Evolutionary conservation across 345 rosid genomes (phyloP), one percentile per base, ranked within the genome.

Genomic region (Syzygium jambos): DNA sequence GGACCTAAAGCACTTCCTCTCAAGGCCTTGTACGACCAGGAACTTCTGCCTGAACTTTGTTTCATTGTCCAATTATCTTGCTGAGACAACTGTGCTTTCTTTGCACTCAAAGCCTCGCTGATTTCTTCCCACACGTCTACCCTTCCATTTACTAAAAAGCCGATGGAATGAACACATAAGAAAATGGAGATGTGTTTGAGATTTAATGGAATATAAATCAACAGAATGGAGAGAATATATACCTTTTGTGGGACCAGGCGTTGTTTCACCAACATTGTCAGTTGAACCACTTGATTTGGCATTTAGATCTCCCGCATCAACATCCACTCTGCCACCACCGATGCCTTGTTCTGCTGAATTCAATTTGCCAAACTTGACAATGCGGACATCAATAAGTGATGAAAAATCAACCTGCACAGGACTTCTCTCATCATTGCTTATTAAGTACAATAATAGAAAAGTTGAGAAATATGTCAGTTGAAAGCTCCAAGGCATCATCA

Each of bases 1-100:
- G 98, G 99, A 88, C 99, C 99, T 86, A 98, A 87, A 3, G 98
- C 97, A 85, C 98, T 93, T 84, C 98, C 89, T 88, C 99, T 93
- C 86, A 92, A 85, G 68, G 92, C 96, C 94, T 91, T 94, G 91
- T 88, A 92, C 30, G 96, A 92, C 96, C 96, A 92, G 15, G 95
- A 85, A 43, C 92, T 90, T 87, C 90, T 89, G 88, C 93, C 91
- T 54, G 97, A 89, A 89, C 91, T 91, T 90, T 90, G 94, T 61
- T 92, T 85, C 78, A 77, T 86, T 52, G 87, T 91, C 94, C 96
- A 93, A 22, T 91, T 92, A 89, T 93, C 94, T 65, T 90, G 94
- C 80, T 92, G 88, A 43, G 95, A 90, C 84, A 95, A 87, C 89
- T 90, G 89, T 80, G 95, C 94, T 90, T 95, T 98, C 92, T 95